Evolutionary conservation across 2,329 filamentous ascomycete genomes (phyloP).

Genomic region (Plenodomus biglobosus): DNA sequence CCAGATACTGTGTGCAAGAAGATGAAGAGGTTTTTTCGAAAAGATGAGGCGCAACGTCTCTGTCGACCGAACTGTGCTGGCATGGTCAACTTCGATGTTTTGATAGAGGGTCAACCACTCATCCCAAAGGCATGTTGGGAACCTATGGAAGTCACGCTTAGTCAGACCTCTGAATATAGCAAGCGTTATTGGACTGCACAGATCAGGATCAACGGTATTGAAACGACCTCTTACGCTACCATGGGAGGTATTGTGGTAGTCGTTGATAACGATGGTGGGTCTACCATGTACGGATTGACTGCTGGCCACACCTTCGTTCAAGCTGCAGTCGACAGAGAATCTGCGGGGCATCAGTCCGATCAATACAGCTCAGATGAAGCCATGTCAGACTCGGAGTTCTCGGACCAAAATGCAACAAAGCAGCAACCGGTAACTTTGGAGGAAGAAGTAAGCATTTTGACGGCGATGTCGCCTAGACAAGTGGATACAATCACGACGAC

Average conservation of each 20-base stretch:
- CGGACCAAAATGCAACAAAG: too few species aligned
- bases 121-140: not conserved
- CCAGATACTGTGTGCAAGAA: not conserved
- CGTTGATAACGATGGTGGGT: not conserved
- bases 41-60: not conserved
- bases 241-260: constrained; percentile 1
- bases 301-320: constrained; percentile 1
- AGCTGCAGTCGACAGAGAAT: not conserved
- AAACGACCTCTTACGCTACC: not conserved
- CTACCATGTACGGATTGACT: constrained; percentile 3
- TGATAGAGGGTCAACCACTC: constrained; percentile 2
- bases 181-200: not conserved
- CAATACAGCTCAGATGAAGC: too few species aligned
- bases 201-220: not conserved
- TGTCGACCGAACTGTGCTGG: constrained; percentile 2
- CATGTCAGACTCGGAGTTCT: too few species aligned
- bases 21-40: constrained; percentile 5
- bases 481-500: not conserved
- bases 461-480: too few species aligned
- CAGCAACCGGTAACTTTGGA: too few species aligned
- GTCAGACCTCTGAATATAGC: too few species aligned
- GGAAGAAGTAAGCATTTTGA: too few species aligned
- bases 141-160: not conserved
- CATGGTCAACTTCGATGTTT: constrained; percentile 2
- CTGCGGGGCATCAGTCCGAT: not conserved